These are phyloP conservation scores for Gomphus bonarii DNA, from an alignment of 1,284 basidiomycete genomes.

Conservation along the genomic window DNA sequence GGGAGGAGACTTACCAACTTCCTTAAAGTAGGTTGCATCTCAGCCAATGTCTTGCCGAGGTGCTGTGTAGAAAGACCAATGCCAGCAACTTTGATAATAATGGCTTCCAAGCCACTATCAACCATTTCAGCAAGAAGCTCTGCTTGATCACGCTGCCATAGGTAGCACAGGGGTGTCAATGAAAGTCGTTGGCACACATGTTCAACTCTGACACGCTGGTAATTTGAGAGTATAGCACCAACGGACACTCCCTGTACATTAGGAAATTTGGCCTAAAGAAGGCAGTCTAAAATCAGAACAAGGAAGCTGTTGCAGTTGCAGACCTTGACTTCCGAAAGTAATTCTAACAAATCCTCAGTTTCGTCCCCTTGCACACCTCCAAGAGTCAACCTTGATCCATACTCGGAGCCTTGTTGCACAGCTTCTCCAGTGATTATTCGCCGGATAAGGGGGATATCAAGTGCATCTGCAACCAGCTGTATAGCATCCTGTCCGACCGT, in stretches of 20 bases:
- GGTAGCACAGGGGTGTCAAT: constrained; percentile 76
- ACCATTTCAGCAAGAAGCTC: constrained; percentile 87
- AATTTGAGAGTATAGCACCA: constrained; percentile 95
- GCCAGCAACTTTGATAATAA: constrained; percentile 95
- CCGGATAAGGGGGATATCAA: constrained; percentile 82
- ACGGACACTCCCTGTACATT: constrained; percentile 85
- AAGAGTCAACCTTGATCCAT: constrained; percentile 46
- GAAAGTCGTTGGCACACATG: constrained; percentile 87
- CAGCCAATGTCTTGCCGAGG: constrained; percentile 67
- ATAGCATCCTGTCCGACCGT: constrained; percentile 96
- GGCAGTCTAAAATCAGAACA: constrained; percentile 9
- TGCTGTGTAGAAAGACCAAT: constrained; percentile 77
- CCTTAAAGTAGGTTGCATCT: constrained; percentile 67
- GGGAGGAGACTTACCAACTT: constrained; percentile 46
- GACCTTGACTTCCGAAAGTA: constrained; percentile 77
- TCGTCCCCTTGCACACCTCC: constrained; percentile 73
- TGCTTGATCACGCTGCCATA: constrained; percentile 90
- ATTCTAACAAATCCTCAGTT: constrained; percentile 86
- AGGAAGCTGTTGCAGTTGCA: background rate
- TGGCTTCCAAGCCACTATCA: constrained; percentile 63
- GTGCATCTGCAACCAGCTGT: constrained; percentile 74
- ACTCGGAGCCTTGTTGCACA: constrained; percentile 76
- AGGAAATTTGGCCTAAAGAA: constrained; percentile 58
- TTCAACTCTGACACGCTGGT: constrained; percentile 94
- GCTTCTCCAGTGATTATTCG: constrained; percentile 74